Base-by-base conservation (phyloP, 2,329 filamentous ascomycete genomes). In the Blastomyces silverae region DNA sequence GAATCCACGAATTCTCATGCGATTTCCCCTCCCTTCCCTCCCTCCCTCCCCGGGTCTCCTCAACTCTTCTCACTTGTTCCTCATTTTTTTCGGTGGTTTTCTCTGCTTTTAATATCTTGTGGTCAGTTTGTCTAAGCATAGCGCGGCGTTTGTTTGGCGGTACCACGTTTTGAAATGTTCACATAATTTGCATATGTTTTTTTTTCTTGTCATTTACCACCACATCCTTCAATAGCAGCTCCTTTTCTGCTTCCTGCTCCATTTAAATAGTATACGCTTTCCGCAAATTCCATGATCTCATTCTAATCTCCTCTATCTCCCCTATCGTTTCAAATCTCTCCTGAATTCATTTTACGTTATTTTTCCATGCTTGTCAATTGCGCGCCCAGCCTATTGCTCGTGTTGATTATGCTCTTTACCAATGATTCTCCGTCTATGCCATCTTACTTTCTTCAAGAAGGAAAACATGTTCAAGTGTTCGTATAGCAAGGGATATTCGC, bases 141-240 rank as follows among this genome's bases (percentile, higher is more conserved):
- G 44, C 63, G 37, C 55, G 56, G 63, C 50, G 63, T 56, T 56
- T 58, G 55, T 42, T 42, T 52, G 53, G 42, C 37, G 39, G 31
- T 64, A 61, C 44, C 44, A 34, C 60, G 22, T 37, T 53, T 57
- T 17, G 52, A 15, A n/a, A 56, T 11, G 20, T 34, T 56, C 22
- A 17, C 28, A 34, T 56, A 20, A 56, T 56, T 34, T 56, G 17
- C 28, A 7, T 17, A 3, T n/a, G 6, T 37, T 37, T 56, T 17
- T 11, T 2, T 31, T 2, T 20, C 15, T 2, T n/a, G 3, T 17
- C 3, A 37, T 56, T 55, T 56, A 37, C 20, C 15, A 20, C 15
- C 15, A 20, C 15, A 17, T 37, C 31, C 17, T 34, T 20, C 53
- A 52, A 28, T 52, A 52, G 34, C 34, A 28, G 7, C 17, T n/a